Percentiles rank a stretch among this genome's conserved stretches.
Conservation (phyloP, 2,329 filamentous ascomycete genomes). For the Fusarium oligoseptatum region DNA sequence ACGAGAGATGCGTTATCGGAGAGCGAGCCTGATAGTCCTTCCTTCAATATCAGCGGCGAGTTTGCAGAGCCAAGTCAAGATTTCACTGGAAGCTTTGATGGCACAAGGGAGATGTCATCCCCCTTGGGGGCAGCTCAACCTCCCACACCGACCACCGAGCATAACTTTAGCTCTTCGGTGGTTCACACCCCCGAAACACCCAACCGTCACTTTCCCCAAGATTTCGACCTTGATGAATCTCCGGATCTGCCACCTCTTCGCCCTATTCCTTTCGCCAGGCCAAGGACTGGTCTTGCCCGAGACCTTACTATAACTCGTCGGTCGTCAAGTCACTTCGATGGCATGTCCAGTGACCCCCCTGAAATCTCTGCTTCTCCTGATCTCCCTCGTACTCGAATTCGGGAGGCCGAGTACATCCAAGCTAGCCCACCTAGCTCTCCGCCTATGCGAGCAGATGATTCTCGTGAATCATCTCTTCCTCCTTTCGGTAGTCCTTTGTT, state of each 20-base stretch:
- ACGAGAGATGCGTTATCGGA: constrained; percentile 21
- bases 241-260: constrained; percentile 54
- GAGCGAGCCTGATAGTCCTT: constrained; percentile 31
- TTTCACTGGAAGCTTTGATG: constrained; percentile 26
- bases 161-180: constrained; percentile 24
- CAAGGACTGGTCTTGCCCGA: constrained; percentile 51
- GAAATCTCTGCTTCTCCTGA: constrained; percentile 61
- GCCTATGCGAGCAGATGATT: constrained; percentile 46
- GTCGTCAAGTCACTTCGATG: constrained; percentile 54
- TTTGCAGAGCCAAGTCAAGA: constrained; percentile 24
- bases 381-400: constrained; percentile 47
- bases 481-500: constrained; percentile 63
- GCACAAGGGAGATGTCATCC: constrained; percentile 28
- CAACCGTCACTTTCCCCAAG: constrained; percentile 32
- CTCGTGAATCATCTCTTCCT: constrained; percentile 52
- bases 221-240: constrained; percentile 49
- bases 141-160: constrained; percentile 34
- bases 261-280: constrained; percentile 43
- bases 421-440: constrained; percentile 65
- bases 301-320: constrained; percentile 57
- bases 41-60: constrained; percentile 39
- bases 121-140: constrained; percentile 20
- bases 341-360: constrained; percentile 57
- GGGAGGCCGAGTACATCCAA: constrained; percentile 52
- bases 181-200: constrained; percentile 38